Conservation (phyloP, 768 basidiomycete species). For the Macrolepiota albuminosa region DNA sequence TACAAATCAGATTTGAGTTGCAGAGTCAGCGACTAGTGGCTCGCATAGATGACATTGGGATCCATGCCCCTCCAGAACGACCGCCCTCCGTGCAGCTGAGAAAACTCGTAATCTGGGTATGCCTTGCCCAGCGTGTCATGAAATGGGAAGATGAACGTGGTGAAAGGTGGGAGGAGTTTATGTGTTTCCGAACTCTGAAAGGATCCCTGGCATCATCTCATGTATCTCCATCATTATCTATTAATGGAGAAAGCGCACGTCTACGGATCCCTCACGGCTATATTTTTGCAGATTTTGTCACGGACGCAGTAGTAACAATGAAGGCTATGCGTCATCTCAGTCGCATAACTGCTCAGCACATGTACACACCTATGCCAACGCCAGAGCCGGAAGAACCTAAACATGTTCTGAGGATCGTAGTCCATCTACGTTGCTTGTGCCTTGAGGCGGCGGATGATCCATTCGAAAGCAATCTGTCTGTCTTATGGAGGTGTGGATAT, state of each 20-base stretch:
- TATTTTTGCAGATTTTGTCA: conserved; percentile 68
- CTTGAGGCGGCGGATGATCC: conserved; percentile 82
- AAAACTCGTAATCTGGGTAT: conserved; percentile 53
- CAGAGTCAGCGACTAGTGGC: conserved; percentile 44
- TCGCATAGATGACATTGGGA: conserved; percentile 36
- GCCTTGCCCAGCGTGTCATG: conserved; percentile 36
- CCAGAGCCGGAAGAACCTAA: conserved; percentile 77
- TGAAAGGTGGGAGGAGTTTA: conserved; percentile 72
- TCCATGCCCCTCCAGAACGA: conserved; percentile 18
- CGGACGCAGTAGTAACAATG: conserved; percentile 59
- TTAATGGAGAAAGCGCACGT: conserved; percentile 60
- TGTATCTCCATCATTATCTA: conserved; percentile 34
- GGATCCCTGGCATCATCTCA: conserved; percentile 28
- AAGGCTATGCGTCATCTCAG: conserved; percentile 74
- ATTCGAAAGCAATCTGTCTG: conserved; percentile 71
- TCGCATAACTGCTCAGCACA: conserved; percentile 46
- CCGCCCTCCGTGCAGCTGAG: conserved; percentile 32
- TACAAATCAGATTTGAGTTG: conserved; percentile 46
- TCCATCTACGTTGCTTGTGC: conserved; percentile 58
- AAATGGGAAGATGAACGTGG: conserved; percentile 28
- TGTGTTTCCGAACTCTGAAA: conserved; percentile 51
- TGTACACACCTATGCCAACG: conserved; percentile 47
- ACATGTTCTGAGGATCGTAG: conserved; percentile 52
- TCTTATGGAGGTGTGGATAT: conserved; percentile 69
- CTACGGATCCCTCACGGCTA: conserved; percentile 82